phyloP scores from a whole-genome alignment of 805 yeast species.

The Barnettozyma botsteinii region DNA sequence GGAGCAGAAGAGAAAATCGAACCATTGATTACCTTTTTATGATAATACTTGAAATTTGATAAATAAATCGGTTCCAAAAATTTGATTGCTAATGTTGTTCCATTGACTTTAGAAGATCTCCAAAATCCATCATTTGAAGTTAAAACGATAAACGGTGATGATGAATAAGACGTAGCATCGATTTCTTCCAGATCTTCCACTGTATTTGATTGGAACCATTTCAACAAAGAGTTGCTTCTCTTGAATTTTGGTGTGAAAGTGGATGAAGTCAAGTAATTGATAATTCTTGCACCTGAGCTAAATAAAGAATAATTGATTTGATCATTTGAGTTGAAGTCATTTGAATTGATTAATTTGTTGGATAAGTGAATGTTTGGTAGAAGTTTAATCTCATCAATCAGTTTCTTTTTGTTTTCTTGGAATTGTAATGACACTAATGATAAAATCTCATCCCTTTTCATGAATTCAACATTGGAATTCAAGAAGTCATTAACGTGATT shows the following conservation, averaged over 20 bases:
- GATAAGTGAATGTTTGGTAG: background rate
- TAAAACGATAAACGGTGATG: slow-evolving; percentile 21
- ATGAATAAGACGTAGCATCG: slow-evolving; percentile 4
- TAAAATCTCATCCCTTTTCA: slow-evolving; percentile 20
- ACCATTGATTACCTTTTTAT: slow-evolving; percentile 32
- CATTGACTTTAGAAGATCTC: slow-evolving; percentile 12
- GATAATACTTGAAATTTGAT: slow-evolving; percentile 31
- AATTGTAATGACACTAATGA: slow-evolving; percentile 18
- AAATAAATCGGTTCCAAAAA: slow-evolving; percentile 35
- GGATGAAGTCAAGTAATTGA: slow-evolving; percentile 31
- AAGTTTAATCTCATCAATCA: slow-evolving; percentile 20
- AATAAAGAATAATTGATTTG: slow-evolving; percentile 31
- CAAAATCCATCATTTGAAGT: slow-evolving; percentile 23
- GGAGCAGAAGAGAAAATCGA: slow-evolving; percentile 37
- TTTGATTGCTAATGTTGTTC: slow-evolving; percentile 28
- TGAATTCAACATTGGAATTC: slow-evolving; percentile 16
- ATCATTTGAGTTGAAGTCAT: slow-evolving; percentile 12
- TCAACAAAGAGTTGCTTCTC: background rate
- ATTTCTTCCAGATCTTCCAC: background rate
- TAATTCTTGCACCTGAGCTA: slow-evolving; percentile 32
- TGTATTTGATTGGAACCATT: background rate
- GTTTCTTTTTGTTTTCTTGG: slow-evolving; percentile 18
- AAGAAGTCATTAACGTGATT: slow-evolving; percentile 16
- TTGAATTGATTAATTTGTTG: background rate
- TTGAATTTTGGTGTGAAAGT: slow-evolving; percentile 24